phyloP scores from a whole-genome alignment of 139 green algal species.

The Chlorella sp. region DNA sequence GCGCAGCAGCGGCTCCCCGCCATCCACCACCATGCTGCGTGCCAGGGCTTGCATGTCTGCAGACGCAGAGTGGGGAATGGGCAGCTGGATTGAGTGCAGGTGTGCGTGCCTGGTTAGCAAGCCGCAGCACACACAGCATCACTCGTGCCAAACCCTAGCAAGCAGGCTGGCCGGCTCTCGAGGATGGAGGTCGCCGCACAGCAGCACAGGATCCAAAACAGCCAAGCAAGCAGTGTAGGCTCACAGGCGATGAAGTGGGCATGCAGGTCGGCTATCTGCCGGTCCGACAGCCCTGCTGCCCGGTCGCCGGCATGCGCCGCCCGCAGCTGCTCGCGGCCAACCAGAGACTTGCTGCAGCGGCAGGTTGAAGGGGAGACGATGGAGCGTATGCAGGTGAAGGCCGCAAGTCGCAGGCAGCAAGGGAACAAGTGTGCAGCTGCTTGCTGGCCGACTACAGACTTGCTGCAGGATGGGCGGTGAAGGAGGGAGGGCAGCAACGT shows the following conservation, averaged over 20 bases:
- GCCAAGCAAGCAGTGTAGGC: not conserved
- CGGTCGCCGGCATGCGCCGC: conserved; percentile 49
- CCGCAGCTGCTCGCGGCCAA: conserved; percentile 48
- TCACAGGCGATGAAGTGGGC: conserved; percentile 59
- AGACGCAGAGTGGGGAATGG: not conserved
- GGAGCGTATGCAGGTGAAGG: too few species aligned
- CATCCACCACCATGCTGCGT: not conserved
- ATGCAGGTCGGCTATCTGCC: conserved; percentile 67
- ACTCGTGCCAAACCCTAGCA: too few species aligned
- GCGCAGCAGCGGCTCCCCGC: not conserved
- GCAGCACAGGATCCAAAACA: not conserved
- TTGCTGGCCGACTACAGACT: too few species aligned
- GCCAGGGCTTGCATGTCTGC: conserved; percentile 38
- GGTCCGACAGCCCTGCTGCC: conserved; percentile 47
- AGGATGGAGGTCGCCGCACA: not conserved
- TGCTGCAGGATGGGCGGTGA: too few species aligned
- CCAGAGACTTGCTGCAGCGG: conserved; percentile 49
- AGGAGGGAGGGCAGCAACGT: too few species aligned
- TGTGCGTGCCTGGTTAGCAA: not conserved
- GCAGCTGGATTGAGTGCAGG: too few species aligned
- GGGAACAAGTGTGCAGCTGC: not conserved
- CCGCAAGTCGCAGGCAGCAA: not conserved
- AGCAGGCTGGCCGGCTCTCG: not conserved
- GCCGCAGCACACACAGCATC: too few species aligned
- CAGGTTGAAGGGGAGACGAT: not conserved